Evolutionary conservation across 1,284 basidiomycete genomes (phyloP).

Genomic region (Athelia psychrophila): DNA sequence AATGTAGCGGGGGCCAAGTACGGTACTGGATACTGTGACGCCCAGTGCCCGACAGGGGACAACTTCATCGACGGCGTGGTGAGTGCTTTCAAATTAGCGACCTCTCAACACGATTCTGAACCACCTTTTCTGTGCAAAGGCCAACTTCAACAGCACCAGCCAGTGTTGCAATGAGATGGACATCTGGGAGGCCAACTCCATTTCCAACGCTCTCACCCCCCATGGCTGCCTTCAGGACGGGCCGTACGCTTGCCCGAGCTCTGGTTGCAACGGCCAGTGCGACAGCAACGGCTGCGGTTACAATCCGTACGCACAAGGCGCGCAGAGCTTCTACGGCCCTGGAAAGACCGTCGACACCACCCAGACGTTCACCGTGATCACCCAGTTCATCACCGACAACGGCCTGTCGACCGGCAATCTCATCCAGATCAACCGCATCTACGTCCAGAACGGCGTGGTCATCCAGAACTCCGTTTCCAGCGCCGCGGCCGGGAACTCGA

Average conservation of each 20-base stretch:
- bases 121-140: slow-evolving; percentile 24
- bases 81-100: slow-evolving; percentile 8
- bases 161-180: slow-evolving; percentile 59
- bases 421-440: slow-evolving; percentile 48
- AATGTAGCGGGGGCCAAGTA: slow-evolving; percentile 59
- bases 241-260: slow-evolving; percentile 34
- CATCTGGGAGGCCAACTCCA: slow-evolving; percentile 56
- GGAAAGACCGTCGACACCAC: slow-evolving; percentile 41
- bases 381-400: slow-evolving; percentile 50
- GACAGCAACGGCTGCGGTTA: slow-evolving; percentile 55
- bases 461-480: slow-evolving; percentile 46
- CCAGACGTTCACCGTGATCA: slow-evolving; percentile 50
- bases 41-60: slow-evolving; percentile 55
- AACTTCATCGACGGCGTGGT: slow-evolving; percentile 57
- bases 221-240: slow-evolving; percentile 42
- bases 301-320: slow-evolving; percentile 55
- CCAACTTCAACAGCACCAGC: slow-evolving; percentile 39
- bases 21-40: slow-evolving; percentile 57
- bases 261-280: slow-evolving; percentile 37
- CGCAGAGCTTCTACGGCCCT: slow-evolving; percentile 45
- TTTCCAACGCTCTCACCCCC: slow-evolving; percentile 48
- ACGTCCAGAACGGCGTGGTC: slow-evolving; percentile 48
- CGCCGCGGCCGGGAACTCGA: slow-evolving; percentile 36
- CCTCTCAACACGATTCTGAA: slow-evolving; percentile 28
- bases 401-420: slow-evolving; percentile 41